Percentiles rank a stretch among this genome's conserved stretches.
These are phyloP conservation scores for Mrakiaceae sp. DNA, from an alignment of 1,284 basidiomycete genomes.

Conservation along the genomic window DNA sequence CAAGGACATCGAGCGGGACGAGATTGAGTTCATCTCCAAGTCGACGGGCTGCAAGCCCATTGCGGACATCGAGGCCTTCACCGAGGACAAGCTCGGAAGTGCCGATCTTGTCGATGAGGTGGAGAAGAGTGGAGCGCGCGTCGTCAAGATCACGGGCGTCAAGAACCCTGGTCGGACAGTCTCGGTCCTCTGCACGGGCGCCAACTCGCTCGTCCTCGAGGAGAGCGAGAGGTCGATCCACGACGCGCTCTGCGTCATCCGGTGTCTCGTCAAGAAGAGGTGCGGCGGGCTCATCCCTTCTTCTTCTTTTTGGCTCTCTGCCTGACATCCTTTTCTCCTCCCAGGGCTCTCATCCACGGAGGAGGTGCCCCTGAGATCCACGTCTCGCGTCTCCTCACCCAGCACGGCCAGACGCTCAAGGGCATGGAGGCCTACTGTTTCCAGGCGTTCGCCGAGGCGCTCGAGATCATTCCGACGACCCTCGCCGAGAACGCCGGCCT, in stretches of 20 bases:
- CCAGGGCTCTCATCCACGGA: constrained; percentile 85
- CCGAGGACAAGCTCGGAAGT: constrained; percentile 96
- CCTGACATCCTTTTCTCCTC: constrained; percentile 3
- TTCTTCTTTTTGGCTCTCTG: neutral
- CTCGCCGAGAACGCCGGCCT: constrained; percentile 97
- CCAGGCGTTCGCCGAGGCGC: constrained; percentile 94
- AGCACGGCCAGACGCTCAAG: constrained; percentile 86
- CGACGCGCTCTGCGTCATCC: constrained; percentile 94
- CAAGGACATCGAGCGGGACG: constrained; percentile 97
- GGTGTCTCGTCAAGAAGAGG: constrained; percentile 98
- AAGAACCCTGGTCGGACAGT: constrained; percentile 93
- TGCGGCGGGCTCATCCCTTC: constrained; percentile 32
- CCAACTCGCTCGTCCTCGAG: constrained; percentile 87
- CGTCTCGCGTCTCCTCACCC: constrained; percentile 82
- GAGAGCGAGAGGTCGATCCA: constrained; percentile 96
- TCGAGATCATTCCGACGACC: constrained; percentile 96
- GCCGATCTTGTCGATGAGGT: constrained; percentile 93
- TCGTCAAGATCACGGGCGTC: constrained; percentile 89
- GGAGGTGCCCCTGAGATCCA: constrained; percentile 98
- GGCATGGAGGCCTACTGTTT: constrained; percentile 99
- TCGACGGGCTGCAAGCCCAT: constrained; percentile 92
- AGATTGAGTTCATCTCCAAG: constrained; percentile 95
- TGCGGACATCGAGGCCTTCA: constrained; percentile 95
- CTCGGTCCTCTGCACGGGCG: constrained; percentile 88
- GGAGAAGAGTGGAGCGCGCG: constrained; percentile 72